phyloP scores from a whole-genome alignment of 2,329 filamentous ascomycete genomes.

The Dryadomyces quercivorus region DNA sequence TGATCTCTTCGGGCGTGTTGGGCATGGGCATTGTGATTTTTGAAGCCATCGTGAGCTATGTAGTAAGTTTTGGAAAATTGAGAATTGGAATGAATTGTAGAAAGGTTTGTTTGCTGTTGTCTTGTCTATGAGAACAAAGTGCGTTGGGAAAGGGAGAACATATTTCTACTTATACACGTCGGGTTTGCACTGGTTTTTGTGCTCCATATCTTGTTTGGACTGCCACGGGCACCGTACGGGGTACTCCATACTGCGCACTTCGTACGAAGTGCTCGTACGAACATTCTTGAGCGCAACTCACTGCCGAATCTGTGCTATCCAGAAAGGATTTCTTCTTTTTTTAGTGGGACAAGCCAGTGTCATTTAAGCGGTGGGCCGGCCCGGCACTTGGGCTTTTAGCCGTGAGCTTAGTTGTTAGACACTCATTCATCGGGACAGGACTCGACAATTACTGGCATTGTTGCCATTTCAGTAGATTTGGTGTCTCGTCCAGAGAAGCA shows the following conservation, averaged over 20 bases:
- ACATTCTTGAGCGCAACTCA: neutral
- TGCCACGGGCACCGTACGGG: too few species aligned
- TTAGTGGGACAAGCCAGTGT: neutral
- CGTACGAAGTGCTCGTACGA: neutral
- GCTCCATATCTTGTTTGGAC: too few species aligned
- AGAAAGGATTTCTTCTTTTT: neutral
- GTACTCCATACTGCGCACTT: too few species aligned
- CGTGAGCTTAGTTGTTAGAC: neutral
- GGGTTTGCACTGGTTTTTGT: neutral
- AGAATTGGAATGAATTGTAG: neutral
- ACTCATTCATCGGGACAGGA: neutral
- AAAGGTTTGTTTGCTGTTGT: neutral
- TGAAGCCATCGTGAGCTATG: neutral
- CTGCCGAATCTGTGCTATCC: neutral
- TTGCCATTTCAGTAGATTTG: too few species aligned
- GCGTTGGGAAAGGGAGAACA: neutral
- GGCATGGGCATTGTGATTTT: neutral
- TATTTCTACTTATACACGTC: neutral
- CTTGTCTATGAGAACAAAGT: neutral
- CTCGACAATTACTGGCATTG: too few species aligned
- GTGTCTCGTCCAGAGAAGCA: too few species aligned
- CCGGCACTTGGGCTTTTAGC: neutral
- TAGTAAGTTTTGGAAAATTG: neutral
- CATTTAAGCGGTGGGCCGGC: neutral
- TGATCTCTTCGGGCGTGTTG: slow-evolving; percentile 1